phyloP scores from a whole-genome alignment of 106 monocot genomes.

The Dendrobium chrysotoxum region DNA sequence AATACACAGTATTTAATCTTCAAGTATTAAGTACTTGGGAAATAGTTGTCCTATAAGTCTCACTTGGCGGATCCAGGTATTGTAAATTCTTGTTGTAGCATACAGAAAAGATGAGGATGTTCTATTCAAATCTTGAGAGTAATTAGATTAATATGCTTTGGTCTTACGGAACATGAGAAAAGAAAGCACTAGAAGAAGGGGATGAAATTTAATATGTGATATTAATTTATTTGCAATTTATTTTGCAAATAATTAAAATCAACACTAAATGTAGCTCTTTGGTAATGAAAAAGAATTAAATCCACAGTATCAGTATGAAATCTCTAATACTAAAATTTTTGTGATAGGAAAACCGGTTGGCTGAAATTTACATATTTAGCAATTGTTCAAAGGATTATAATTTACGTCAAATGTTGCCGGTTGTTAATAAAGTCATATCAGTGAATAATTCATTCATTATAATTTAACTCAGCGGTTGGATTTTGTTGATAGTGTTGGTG shows the following conservation, averaged over 20 bases:
- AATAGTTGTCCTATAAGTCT: neutral
- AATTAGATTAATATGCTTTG: conserved; percentile 1
- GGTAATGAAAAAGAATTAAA: neutral
- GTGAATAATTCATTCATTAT: neutral
- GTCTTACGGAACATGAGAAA: neutral
- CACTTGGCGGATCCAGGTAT: neutral
- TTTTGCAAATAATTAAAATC: neutral
- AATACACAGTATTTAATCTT: neutral
- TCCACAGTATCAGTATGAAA: neutral
- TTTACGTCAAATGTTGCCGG: neutral
- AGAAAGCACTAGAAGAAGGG: neutral
- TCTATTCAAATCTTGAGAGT: neutral
- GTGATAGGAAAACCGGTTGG: neutral
- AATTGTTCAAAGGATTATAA: neutral
- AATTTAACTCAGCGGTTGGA: neutral
- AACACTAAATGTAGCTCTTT: neutral
- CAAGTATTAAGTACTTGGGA: neutral
- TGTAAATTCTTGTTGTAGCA: neutral
- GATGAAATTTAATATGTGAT: neutral
- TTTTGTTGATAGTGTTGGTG: neutral
- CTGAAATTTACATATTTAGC: neutral
- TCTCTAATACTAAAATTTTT: neutral
- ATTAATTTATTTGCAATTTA: neutral
- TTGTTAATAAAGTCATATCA: neutral
- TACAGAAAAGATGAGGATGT: neutral